Evolutionary conservation across 179 eudicot species (phyloP), one percentile per base, ranked within the genome.

Genomic region (Nepenthes alata): DNA sequence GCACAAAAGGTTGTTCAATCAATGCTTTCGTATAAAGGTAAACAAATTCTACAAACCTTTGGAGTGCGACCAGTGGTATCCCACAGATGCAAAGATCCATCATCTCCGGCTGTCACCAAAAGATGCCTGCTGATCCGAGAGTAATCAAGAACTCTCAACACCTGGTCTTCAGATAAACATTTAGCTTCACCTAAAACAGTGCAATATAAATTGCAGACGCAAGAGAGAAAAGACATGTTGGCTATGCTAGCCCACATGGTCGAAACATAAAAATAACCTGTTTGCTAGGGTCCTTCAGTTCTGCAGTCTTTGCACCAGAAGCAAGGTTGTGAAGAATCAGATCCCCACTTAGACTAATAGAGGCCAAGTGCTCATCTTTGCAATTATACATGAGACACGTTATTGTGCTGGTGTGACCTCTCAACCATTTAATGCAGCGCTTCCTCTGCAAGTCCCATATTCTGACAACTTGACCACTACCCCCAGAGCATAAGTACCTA

Each of bases 381-480:
- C 89, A 88, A 75, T 91, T 91, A 78, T 91, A 91, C 69, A 76
- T 75, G 16, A 68, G 83, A 59, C 88, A 93, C 54, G 91, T 88
- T 64, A 91, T 86, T 54, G 91, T 79, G 68, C 81, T 85, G 37
- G 80, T 81, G 74, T 91, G 97, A 62, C 97, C 97, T 75, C 65
- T 91, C 79, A 91, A 77, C 96, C 95, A 77, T 77, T 91, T 91
- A 61, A 91, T 86, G 77, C 96, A 91, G 35, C 91, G 90, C 67
- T 88, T 91, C 68, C 82, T 81, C 70, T 85, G 97, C 77, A 91
- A 80, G 78, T 91, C 97, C 97, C 97, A 91, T 62, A 88, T 91
- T 66, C 84, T 77, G 35, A 91, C 96, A 64, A 91, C 85, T 71
- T 91, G 91, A 59, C 86, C 84, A 67, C 84, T 84, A 59, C 97